Evolutionary conservation across 2,329 filamentous ascomycete species (phyloP), one percentile per base, ranked within the genome.

Genomic region (Penicillium palitans): DNA sequence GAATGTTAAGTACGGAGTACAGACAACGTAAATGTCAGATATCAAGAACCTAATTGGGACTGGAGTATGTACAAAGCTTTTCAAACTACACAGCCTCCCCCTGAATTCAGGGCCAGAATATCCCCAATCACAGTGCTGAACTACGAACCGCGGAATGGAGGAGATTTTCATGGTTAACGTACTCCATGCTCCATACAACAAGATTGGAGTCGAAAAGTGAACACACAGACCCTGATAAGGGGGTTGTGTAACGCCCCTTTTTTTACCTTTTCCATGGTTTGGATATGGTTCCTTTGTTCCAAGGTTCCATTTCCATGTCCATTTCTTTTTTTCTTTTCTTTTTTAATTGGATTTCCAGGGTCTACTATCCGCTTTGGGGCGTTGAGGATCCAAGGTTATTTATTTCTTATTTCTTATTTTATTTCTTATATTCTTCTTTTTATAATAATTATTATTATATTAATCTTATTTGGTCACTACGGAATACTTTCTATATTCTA

Each of bases 61-160:
- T 52, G 39, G 46, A 55, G 42, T 45, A 52, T 42, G 51, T 59
- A 31, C 48, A 55, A 52, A 35, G 27, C 41, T 54, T 40, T 54
- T 29, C 19, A 52, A 41, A 19, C 53, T 55, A 65, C 65, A 67
- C 65, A 66, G 65, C 65, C 65, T 66, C 65, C 65, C 65, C 65
- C 65, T 67, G 62, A 66, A 62, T 60, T 50, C 52, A 55, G 52
- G 33, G 40, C 33, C 24, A 52, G 33, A 56, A 52, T 47, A 52
- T 47, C 49, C 46, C 56, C 51, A 61, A 57, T 50, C 52, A 55
- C 35, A 19, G 6, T 15, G 8, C 29, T 31, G 29, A 45, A 8
- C 19, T 52, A n/a, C 24, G 50, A 47, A 62, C 55, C 58, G 44
- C 53, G 54, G 61, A 64, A 65, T 66, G 62, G 57, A 58, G 58